phyloP scores from a whole-genome alignment of 169 alveolate genomes.

The Fabrea salina region DNA sequence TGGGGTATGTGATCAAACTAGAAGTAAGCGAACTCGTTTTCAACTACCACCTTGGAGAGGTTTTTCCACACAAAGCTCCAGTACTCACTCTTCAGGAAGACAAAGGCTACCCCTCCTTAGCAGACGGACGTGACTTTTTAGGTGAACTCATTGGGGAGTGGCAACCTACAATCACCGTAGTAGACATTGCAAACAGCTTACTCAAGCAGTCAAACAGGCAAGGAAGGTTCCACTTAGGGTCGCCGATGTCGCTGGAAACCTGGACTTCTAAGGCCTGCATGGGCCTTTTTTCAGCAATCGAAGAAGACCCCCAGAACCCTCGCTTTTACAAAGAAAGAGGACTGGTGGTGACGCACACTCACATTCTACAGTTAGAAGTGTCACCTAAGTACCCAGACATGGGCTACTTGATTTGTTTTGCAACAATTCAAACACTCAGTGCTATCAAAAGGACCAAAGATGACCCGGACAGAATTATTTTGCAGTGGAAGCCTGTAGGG shows the following conservation, averaged over 20 bases:
- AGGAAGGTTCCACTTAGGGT: constrained; percentile 23
- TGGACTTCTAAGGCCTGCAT: background rate
- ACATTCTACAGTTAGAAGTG: background rate
- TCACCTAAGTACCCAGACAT: background rate
- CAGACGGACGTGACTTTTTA: constrained; percentile 53
- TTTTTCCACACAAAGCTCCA: constrained; percentile 14
- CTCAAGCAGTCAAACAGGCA: background rate
- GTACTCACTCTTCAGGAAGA: background rate
- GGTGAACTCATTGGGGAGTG: constrained; percentile 43
- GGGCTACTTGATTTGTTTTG: constrained; percentile 28
- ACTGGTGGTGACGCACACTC: constrained; percentile 25
- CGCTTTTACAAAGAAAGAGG: background rate
- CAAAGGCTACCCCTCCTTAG: constrained; percentile 38
- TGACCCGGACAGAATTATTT: constrained; percentile 5
- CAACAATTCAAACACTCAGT: constrained; percentile 10
- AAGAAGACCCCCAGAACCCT: background rate
- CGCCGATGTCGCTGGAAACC: background rate
- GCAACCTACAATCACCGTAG: constrained; percentile 25
- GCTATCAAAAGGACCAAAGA: constrained; percentile 2
- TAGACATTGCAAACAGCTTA: constrained; percentile 30
- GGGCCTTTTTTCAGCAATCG: background rate
- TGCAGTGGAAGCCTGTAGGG: constrained; percentile 18
- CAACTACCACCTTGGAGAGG: constrained; percentile 7
- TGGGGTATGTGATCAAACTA: background rate
- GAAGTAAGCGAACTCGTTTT: background rate